Evolutionary conservation across 2,329 filamentous ascomycete genomes (phyloP), one percentile per base, ranked within the genome.

Genomic region (Penicillium sp.): DNA sequence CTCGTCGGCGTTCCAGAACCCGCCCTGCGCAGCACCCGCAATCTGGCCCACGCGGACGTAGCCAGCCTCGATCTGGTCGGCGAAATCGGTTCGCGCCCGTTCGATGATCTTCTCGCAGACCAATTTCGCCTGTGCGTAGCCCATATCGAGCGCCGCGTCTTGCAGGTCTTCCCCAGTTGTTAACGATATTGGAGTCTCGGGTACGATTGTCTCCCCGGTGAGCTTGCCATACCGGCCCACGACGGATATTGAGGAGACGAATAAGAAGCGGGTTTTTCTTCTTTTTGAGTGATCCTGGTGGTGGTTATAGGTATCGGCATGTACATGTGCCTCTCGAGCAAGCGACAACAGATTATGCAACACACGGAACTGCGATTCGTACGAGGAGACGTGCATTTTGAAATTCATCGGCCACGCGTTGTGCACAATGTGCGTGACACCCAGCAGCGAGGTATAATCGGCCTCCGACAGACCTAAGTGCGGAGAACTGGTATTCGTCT

Each of bases 401-500:
- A 54, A 58, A 45, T 60, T 71, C 70, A 73, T 72, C 15, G 69
- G 70, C 72, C 71, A 73, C 0, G 71, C 71, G 35, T 72, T 73
- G 55, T 74, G 72, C 9, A 73, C 51, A 41, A 87, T 79, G 61
- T 84, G 79, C 0, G 84, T 86, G 15, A 79, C 66, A 0, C 64
- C 15, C 0, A 72, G 65, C 1, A 86, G 76, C 0, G 58, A 38
- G 5, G 67, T 50, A 65, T 86, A 85, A 1, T 75, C 71, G 2
- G 66, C 48, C 0, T 60, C 15, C 0, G 71, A 63, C 0, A 89
- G 76, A 0, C 86, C 86, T 1, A 89, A 78, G 9, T 77, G 71
- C 0, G 79, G 74, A 26, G 81, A 76, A 0, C 81, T 78, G 17
- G 83, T 77, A 66, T 88, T 84, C 1, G 79, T 80, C 45, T 82